Conservation (phyloP, 2,329 filamentous ascomycete species). For the Coniella vitis region DNA sequence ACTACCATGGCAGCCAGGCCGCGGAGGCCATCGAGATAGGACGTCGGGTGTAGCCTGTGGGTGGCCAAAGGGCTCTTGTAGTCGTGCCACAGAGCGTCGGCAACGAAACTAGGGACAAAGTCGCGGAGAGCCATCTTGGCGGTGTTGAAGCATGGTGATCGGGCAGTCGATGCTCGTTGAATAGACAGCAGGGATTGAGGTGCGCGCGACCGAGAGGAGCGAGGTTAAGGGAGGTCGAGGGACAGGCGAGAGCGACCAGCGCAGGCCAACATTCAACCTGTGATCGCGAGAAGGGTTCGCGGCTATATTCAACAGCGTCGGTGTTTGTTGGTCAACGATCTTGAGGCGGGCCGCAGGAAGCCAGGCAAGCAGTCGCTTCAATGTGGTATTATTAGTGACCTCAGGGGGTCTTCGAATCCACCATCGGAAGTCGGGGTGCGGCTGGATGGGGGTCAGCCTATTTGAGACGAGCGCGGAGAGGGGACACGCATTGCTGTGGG, state of each 20-base stretch:
- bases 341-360: not conserved
- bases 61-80: constrained; percentile 18
- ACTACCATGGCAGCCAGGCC: constrained; percentile 42
- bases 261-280: no score
- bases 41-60: constrained; percentile 31
- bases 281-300: no score
- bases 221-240: no score
- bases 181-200: not conserved
- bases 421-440: constrained; percentile 1
- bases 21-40: constrained; percentile 44
- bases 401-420: not conserved
- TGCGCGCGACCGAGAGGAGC: not conserved
- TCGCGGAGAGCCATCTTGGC: constrained; percentile 17
- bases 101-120: constrained; percentile 29
- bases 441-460: not conserved
- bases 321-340: not conserved
- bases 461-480: not conserved
- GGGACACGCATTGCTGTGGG: constrained; percentile 4
- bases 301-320: not conserved
- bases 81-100: constrained; percentile 26
- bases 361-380: not conserved
- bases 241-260: no score
- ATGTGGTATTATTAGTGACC: not conserved
- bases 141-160: constrained; percentile 5
- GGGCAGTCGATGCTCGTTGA: not conserved